These are phyloP conservation scores for Arachis monticola DNA, from an alignment of 331 rosid species.

Conservation along the genomic window DNA sequence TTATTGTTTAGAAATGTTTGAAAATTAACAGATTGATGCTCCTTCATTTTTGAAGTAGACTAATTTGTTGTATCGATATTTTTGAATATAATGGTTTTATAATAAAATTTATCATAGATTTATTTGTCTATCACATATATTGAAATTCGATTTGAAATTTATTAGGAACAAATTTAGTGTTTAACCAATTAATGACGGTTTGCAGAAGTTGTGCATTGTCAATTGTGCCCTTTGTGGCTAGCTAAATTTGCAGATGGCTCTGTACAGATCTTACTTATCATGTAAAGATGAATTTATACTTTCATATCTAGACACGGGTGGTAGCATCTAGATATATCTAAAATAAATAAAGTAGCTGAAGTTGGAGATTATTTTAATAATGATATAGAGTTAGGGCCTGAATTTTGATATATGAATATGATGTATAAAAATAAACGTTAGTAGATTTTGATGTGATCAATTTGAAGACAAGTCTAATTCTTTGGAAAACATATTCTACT, in stretches of 20 bases:
- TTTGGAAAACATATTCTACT: slow-evolving; percentile 7
- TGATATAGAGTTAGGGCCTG: slow-evolving; percentile 2
- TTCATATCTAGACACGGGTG: not conserved
- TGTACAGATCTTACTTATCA: no score
- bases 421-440: not conserved
- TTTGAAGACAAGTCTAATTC: not conserved
- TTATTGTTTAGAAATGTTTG: no score
- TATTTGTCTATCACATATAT: no score
- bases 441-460: not conserved
- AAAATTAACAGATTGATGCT: no score
- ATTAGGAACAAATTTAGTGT: no score
- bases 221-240: slow-evolving; percentile 38
- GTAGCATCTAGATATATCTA: not conserved
- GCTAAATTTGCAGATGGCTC: not conserved
- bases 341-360: not conserved
- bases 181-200: not conserved
- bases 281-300: not conserved
- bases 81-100: no score
- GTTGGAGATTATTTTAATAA: not conserved
- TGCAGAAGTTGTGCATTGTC: slow-evolving; percentile 38
- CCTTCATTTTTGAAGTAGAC: no score
- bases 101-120: no score
- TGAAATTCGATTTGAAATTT: no score
- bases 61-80: no score
- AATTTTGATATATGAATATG: slow-evolving; percentile 6